phyloP scores from a whole-genome alignment of 2,329 filamentous ascomycete genomes.

The Teratosphaeria pseudoeucalypti region DNA sequence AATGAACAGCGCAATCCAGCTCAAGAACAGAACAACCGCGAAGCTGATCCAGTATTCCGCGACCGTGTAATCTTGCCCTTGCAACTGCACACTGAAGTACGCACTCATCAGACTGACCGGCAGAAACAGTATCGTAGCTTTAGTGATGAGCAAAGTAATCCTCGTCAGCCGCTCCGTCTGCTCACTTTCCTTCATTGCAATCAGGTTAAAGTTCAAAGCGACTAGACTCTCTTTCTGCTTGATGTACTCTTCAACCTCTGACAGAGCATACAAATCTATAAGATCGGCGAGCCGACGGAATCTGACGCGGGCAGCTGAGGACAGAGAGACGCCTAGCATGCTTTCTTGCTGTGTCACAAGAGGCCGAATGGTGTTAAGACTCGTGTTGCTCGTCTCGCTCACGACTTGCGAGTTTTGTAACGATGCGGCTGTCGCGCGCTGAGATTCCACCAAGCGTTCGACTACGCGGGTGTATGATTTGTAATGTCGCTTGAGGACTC shows the following conservation, averaged over 20 bases:
- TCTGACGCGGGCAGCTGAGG: conserved; percentile 43
- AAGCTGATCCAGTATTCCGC: conserved; percentile 60
- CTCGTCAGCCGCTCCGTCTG: conserved; percentile 61
- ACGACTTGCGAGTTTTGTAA: conserved; percentile 34
- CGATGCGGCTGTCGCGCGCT: conserved; percentile 32
- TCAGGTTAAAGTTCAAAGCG: conserved; percentile 69
- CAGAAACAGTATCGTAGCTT: conserved; percentile 65
- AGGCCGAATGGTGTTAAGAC: conserved; percentile 16
- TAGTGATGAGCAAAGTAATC: conserved; percentile 61
- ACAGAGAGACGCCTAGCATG: conserved; percentile 35
- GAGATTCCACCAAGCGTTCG: conserved; percentile 44
- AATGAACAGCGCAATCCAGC: conserved; percentile 46
- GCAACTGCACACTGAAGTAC: conserved; percentile 61
- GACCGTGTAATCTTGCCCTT: conserved; percentile 49
- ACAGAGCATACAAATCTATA: conserved; percentile 50
- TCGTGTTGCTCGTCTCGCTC: conserved; percentile 10
- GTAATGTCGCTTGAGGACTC: conserved; percentile 51
- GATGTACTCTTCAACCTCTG: conserved; percentile 52
- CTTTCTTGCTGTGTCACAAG: conserved; percentile 23
- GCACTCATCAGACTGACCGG: conserved; percentile 65
- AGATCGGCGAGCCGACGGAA: conserved; percentile 51
- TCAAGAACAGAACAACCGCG: conserved; percentile 50
- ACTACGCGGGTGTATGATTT: conserved; percentile 51
- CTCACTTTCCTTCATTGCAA: conserved; percentile 63
- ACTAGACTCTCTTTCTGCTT: conserved; percentile 62